Percentiles rank a stretch among this genome's conserved stretches.
These are phyloP conservation scores for Diaporthe destruens DNA, from an alignment of 2,329 filamentous ascomycete genomes.

Conservation along the genomic window DNA sequence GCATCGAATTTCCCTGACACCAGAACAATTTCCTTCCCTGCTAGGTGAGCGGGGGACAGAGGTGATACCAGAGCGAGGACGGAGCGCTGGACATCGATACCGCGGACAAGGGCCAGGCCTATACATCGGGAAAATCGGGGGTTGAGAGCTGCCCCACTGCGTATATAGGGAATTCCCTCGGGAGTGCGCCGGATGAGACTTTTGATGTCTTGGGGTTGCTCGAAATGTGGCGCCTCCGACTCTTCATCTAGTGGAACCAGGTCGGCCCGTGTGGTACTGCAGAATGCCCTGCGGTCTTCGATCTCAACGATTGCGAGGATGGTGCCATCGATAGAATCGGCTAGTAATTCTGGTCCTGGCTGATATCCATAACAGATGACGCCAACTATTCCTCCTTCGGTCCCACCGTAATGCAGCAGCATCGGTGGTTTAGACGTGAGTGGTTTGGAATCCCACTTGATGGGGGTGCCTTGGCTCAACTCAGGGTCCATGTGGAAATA, in stretches of 20 bases:
- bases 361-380: conserved; percentile 77
- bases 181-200: conserved; percentile 55
- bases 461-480: conserved; percentile 39
- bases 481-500: conserved; percentile 73
- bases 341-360: conserved; percentile 68
- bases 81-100: conserved; percentile 68
- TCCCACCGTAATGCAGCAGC: conserved; percentile 70
- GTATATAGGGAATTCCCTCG: conserved; percentile 73
- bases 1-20: conserved; percentile 77
- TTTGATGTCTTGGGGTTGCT: conserved; percentile 19
- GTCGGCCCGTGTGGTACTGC: conserved; percentile 39
- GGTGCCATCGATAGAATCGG: conserved; percentile 77
- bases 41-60: conserved; percentile 55
- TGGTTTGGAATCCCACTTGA: conserved; percentile 65
- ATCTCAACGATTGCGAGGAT: conserved; percentile 75
- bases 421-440: conserved; percentile 71
- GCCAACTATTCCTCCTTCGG: conserved; percentile 68
- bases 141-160: conserved; percentile 67
- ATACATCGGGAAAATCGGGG: conserved; percentile 70
- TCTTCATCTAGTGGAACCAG: neutral
- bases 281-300: conserved; percentile 65
- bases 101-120: conserved; percentile 77
- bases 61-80: conserved; percentile 77
- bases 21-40: conserved; percentile 68
- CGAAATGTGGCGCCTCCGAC: neutral